Evolutionary conservation across 2,329 filamentous ascomycete genomes (phyloP), one percentile per base, ranked within the genome.

Genomic region (Cladosporium velox): DNA sequence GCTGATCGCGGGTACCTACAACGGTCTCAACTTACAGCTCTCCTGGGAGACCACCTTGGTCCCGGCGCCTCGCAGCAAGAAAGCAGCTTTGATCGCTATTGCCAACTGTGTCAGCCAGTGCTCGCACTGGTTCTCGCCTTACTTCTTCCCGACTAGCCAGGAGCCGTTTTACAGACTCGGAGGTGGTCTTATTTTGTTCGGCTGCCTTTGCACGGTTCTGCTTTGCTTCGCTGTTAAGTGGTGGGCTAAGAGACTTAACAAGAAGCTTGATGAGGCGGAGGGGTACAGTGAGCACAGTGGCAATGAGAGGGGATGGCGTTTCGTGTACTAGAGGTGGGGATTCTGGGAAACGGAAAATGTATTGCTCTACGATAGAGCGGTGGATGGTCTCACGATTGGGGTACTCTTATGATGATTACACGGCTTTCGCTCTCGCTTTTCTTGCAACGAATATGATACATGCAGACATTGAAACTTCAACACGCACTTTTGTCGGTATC

Each of bases 1-100:
- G 2, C 49, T 80, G 1, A 75, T 77, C 44, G 72, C 70, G 26
- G 79, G 79, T 35, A 77, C 78, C 0, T 80, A 78, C 69, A 77
- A 73, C 59, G 78, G 77, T 14, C 75, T 80, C 6, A 80, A 80
- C 55, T 68, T 81, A 38, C 78, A 80, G 67, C 71, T 81, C 1
- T 77, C 78, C 0, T 81, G 79, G 79, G 79, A 81, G 59, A 80
- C 79, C 0, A 80, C 78, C 0, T 73, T 80, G 0, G 79, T 82
- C 0, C 79, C 80, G 2, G 73, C 76, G 0, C 79, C 80, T 0
- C 73, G 79, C 1, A 78, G 74, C 12, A 82, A 81, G 66, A 75
- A 77, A 41, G 80, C 80, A 0, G 80, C 79, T 0, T 74, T 81
- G 1, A 78, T 82, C 58, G 79, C 80, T 0, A 79, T 80, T 54